Base-by-base conservation (phyloP, 73 alveolate species). In the Halteria grandinella region DNA sequence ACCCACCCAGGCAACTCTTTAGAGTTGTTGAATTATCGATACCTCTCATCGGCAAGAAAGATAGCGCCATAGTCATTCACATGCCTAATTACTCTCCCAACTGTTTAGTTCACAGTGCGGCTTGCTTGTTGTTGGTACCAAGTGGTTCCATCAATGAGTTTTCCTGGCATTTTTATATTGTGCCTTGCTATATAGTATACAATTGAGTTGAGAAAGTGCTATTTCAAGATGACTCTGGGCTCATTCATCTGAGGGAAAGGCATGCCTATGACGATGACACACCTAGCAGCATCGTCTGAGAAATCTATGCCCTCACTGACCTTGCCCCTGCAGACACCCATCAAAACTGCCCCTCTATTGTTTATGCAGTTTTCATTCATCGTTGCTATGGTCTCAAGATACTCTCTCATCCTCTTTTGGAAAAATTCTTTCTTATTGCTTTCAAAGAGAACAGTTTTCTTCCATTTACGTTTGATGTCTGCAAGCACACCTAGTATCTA, bases 261-360 rank as follows among this genome's bases (percentile, higher is more conserved):
- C 11, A 93, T 83, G 8, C 98, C 98, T 5, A 93, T 83, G 20
- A 93, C 85, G 29, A 93, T 77, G 1, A 93, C 97, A 21, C 90
- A 73, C 70, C 98, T 87, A 3, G 97, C 95, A 21, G 77, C 83
- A 54, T 91, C 95, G 79, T 90, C 95, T 41, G 95, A 81, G 81
- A 93, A 93, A 80, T 93, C 95, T 53, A 93, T 88, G 7, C 98
- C 98, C 80, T 93, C 98, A 0, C 95, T 76, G 21, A 93, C 85
- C 55, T 92, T 90, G 0, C 97, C 98, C 37, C 97, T 73, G 41
- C 92, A 89, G 27, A 93, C 98, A 4, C 94, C 88, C 57, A 93
- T 82, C 39, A 93, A 60, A 15, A 91, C 85, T 8, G 93, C 95
- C 1, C 97, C 97, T 84, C 84, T 90, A 34, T 25, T 18, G 0